These are phyloP conservation scores for Ustilago hordei DNA, from an alignment of 1,284 basidiomycete species.

Conservation along the genomic window DNA sequence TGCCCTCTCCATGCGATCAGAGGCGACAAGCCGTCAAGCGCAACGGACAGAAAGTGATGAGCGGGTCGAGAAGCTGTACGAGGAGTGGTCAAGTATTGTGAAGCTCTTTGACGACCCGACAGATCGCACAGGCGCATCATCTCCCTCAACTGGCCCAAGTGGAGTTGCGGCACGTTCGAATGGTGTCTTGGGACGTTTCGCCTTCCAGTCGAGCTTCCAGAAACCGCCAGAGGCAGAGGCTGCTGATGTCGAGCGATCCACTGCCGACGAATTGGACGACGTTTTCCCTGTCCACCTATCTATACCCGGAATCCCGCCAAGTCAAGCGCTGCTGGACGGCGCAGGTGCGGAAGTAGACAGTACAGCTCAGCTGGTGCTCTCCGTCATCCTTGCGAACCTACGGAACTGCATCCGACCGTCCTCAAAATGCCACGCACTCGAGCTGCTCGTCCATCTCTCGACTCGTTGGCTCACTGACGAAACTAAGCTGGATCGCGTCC, in stretches of 20 bases:
- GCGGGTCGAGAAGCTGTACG: conserved; percentile 64
- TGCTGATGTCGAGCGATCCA: conserved; percentile 14
- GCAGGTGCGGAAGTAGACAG: conserved; percentile 74
- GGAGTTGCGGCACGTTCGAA: conserved; percentile 25
- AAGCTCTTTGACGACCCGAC: conserved; percentile 40
- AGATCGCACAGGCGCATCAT: not conserved
- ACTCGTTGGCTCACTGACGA: conserved; percentile 86
- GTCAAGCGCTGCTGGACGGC: conserved; percentile 21
- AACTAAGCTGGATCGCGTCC: conserved; percentile 90
- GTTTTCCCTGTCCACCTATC: conserved; percentile 50
- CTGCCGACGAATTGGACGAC: conserved; percentile 25
- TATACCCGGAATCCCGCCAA: conserved; percentile 56
- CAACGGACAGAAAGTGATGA: conserved; percentile 62
- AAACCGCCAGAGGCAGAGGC: conserved; percentile 23
- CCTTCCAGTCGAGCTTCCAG: conserved; percentile 53
- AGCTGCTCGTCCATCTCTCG: conserved; percentile 85
- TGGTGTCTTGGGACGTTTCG: conserved; percentile 31
- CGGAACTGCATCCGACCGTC: conserved; percentile 88
- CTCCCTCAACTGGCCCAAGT: conserved; percentile 5
- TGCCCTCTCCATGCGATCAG: conserved; percentile 38
- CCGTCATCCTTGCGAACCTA: conserved; percentile 88
- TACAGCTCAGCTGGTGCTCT: conserved; percentile 82
- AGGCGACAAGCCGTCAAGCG: conserved; percentile 16
- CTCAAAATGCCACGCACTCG: conserved; percentile 85
- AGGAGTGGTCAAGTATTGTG: conserved; percentile 62